Base-by-base conservation (phyloP, 768 basidiomycete species). In the Sporobolomyces phaffii region DNA sequence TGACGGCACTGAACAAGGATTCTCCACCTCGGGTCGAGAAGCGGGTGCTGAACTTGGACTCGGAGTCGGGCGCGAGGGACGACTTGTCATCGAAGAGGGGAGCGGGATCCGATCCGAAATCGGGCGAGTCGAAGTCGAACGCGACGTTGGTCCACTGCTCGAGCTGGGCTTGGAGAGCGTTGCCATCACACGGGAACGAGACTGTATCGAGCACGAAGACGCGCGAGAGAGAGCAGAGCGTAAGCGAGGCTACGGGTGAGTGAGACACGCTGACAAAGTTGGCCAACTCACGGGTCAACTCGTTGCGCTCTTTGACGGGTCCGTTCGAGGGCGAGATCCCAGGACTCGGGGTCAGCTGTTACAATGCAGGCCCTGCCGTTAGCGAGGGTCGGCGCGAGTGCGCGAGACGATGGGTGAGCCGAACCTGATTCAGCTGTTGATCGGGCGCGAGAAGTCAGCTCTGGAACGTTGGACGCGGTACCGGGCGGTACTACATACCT, bases 141-240 rank as follows among this genome's bases (percentile, higher is more conserved):
- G 61, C 44, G 51, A 70, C 68, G 53, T 63, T 74, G 43, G 73
- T 68, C 73, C 73, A 74, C 24, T 34, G 40, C 33, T 69, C 72
- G 29, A 73, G 64, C 38, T 73, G 72, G 15, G 66, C 68, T 33
- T 58, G 56, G 26, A 73, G 62, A 0, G 61, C 68, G 44, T 47
- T 56, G 8, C 57, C 52, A 28, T 62, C 57, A 40, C 68, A 62
- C 13, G 71, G 71, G 64, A 72, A 69, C 33, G 65, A 68, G 29
- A 72, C 62, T 54, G 65, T n/a, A n/a, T n/a, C n/a, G n/a, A n/a
- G n/a, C n/a, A n/a, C n/a, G n/a, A n/a, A 4, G 9, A 10, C 15
- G 14, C 40, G 40, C n/a, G n/a, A 17, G 24, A 6, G 47, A 28
- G 20, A 11, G 11, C 29, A 34, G 43, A 5, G 43, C 7, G 43